phyloP scores from a whole-genome alignment of 1,139 yeast species.

The Magnusiomyces magnusii region DNA sequence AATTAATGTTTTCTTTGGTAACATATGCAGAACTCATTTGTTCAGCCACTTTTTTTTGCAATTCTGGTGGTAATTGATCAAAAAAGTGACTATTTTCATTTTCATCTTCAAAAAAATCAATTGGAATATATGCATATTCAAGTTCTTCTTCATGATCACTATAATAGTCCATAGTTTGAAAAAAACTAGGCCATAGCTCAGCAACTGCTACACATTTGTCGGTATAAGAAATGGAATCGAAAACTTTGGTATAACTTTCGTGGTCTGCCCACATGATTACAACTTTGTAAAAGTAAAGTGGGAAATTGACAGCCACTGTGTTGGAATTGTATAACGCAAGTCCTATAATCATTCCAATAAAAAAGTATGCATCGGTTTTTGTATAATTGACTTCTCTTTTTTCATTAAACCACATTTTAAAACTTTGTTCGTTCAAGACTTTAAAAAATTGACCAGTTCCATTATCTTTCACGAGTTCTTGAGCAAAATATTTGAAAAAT shows the following conservation, averaged over 20 bases:
- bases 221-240: not conserved
- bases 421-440: too few relatives aligned
- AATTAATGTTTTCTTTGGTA: not conserved
- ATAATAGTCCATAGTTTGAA: not conserved
- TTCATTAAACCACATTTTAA: not conserved
- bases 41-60: not conserved
- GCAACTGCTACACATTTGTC: not conserved
- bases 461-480: slow-evolving; percentile 16
- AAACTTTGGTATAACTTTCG: not conserved
- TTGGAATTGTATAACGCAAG: slow-evolving; percentile 29
- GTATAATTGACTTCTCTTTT: too few relatives aligned
- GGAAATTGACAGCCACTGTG: slow-evolving; percentile 23
- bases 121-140: not conserved
- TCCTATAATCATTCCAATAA: slow-evolving; percentile 26
- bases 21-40: not conserved
- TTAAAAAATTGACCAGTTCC: too few relatives aligned
- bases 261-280: not conserved
- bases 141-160: not conserved
- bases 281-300: slow-evolving; percentile 21
- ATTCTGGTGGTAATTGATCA: not conserved
- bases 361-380: not conserved
- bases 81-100: too few relatives aligned
- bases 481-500: slow-evolving; percentile 25
- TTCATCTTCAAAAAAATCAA: not conserved
- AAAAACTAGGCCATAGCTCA: not conserved